Conservation (phyloP, 83 land plant species). For the Picea mariana region DNA sequence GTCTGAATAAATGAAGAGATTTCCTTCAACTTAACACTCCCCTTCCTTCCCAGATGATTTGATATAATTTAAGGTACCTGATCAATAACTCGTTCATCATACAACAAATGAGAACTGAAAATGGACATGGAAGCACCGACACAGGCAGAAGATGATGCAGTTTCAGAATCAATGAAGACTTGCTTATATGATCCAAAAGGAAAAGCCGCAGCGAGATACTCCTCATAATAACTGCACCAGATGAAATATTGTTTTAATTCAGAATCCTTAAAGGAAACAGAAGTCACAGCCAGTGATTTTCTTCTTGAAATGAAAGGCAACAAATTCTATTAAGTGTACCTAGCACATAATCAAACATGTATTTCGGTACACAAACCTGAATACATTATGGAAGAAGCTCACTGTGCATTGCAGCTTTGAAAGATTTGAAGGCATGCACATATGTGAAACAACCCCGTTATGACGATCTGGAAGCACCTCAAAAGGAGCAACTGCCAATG, state of each 20-base stretch:
- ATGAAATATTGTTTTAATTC: neutral
- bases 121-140: slow-evolving; percentile 85
- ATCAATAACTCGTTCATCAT: slow-evolving; percentile 92
- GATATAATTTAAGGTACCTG: slow-evolving; percentile 57
- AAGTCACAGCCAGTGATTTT: too few relatives aligned
- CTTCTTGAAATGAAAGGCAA: neutral
- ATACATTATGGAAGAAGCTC: slow-evolving; percentile 79
- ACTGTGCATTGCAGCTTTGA: slow-evolving; percentile 72
- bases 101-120: slow-evolving; percentile 83
- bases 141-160: slow-evolving; percentile 47
- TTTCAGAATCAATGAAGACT: slow-evolving; percentile 85
- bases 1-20: too few relatives aligned
- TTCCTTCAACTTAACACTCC: too few relatives aligned
- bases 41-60: neutral
- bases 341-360: slow-evolving; percentile 1
- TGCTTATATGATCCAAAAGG: slow-evolving; percentile 98
- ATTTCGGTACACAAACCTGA: slow-evolving; percentile 57
- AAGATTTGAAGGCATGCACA: slow-evolving; percentile 59
- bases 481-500: slow-evolving; percentile 88
- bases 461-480: slow-evolving; percentile 79
- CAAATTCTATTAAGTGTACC: neutral
- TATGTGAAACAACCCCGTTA: slow-evolving; percentile 63
- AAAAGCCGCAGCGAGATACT: slow-evolving; percentile 76
- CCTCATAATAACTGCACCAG: slow-evolving; percentile 75
- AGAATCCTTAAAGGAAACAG: neutral